Base-by-base conservation (phyloP, 345 rosid genomes). In the Raphanus raphanistrum region DNA sequence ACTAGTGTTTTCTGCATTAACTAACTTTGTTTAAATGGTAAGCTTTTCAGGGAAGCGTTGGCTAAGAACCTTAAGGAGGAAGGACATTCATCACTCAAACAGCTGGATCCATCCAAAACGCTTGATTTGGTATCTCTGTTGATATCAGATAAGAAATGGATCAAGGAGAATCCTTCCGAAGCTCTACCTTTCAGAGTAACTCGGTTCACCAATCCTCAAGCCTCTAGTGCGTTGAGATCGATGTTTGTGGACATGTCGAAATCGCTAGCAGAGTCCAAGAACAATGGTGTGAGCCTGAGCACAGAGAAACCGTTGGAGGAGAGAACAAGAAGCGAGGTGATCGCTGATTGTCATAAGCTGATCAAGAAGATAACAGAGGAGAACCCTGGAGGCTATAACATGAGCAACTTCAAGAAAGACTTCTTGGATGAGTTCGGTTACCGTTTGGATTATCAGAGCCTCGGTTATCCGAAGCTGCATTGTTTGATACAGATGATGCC, bases 111-210 rank as follows among this genome's bases (percentile, higher is more conserved):
- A 35, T 33, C 73, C 25, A 87, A 84, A 78, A 83, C 86, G 33
- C 85, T 88, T 79, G 77, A 82, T 29, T 78, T 94, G 74, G 88
- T 89, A 3, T 83, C 87, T 76, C 38, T 88, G 61, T 73, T 95
- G 80, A 81, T 90, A 73, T 81, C 84, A 27, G 90, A 87, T 75
- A 91, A 88, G 86, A 88, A 90, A 84, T 90, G 88, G 91, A 74
- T 88, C 29, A 85, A 84, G 81, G 95, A 92, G 81, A 71, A 63
- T 59, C 83, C 84, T 55, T 87, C 86, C 29, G 71, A 80, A 63
- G 57, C 68, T 2, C 58, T 86, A 52, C 96, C 89, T 71, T 92
- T 89, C 80, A 85, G 83, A 77, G 82, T 84, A 27, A 31, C 74
- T 32, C 28, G 29, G 74, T 71, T 78, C 63, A 66, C 16, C 66